A percentile compares a stretch with the other conserved stretches of the same genome.
phyloP scores from a whole-genome alignment of 352 stramenopile species.

The Pythium vanterpoolii region DNA sequence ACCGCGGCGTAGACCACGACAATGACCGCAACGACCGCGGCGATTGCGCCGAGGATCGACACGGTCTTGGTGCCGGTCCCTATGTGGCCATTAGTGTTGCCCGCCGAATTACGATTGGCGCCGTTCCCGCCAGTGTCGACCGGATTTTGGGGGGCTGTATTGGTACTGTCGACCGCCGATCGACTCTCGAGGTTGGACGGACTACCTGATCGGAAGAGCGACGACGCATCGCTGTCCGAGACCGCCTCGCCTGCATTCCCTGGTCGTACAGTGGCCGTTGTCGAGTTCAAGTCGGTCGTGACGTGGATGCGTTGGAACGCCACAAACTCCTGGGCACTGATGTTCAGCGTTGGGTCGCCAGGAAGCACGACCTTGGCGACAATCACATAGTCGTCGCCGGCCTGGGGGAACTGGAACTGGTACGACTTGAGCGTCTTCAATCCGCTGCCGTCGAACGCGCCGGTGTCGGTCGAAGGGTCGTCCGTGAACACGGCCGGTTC shows the following conservation, averaged over 20 bases:
- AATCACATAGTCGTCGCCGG: constrained; percentile 54
- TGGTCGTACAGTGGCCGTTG: constrained; percentile 1
- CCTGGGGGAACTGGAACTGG: constrained; percentile 41
- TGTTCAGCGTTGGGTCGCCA: constrained; percentile 34
- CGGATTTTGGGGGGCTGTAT: no score
- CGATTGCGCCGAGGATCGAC: constrained; percentile 6
- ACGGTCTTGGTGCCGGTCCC: constrained; percentile 3
- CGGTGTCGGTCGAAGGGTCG: constrained; percentile 31
- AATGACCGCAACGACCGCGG: constrained; percentile 1
- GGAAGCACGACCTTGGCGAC: constrained; percentile 54
- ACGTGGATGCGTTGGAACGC: constrained; percentile 30
- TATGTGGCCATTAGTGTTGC: background rate
- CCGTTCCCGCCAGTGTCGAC: no score
- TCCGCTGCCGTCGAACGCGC: constrained; percentile 42
- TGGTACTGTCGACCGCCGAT: background rate
- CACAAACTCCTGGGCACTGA: constrained; percentile 61
- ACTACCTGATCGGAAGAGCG: background rate
- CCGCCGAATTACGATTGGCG: background rate
- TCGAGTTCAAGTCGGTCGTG: background rate
- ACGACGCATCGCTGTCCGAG: background rate
- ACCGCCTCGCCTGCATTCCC: background rate
- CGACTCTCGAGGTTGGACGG: background rate
- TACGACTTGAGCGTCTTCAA: constrained; percentile 45
- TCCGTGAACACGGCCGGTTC: constrained; percentile 20
- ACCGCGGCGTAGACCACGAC: constrained; percentile 11